These are phyloP conservation scores for Citrus medica DNA, from an alignment of 345 rosid species.

Conservation along the genomic window DNA sequence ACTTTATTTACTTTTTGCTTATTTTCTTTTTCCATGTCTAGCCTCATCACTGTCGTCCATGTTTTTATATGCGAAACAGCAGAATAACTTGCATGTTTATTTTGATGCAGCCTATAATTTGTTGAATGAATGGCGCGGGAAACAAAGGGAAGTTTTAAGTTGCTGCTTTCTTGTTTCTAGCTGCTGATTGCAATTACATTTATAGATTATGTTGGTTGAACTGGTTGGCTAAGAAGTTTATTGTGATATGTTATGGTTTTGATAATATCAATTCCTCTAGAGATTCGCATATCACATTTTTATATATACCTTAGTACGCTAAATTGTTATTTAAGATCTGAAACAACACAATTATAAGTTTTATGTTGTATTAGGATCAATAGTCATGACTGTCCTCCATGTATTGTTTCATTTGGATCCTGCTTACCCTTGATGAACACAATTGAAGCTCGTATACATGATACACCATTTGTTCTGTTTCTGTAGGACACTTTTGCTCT, in stretches of 20 bases:
- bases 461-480: neutral
- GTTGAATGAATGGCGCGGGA: neutral
- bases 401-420: neutral
- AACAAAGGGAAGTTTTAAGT: neutral
- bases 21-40: neutral
- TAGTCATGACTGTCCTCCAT: neutral
- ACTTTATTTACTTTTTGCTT: no score
- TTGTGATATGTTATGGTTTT: neutral
- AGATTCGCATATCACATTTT: neutral
- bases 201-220: neutral
- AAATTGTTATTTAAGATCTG: neutral
- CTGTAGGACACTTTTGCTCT: no score
- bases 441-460: neutral
- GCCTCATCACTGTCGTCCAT: neutral
- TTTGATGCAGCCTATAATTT: neutral
- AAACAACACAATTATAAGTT: no score
- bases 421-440: neutral
- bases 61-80: neutral
- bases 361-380: neutral
- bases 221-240: neutral
- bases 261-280: neutral
- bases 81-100: neutral
- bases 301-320: neutral
- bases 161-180: neutral
- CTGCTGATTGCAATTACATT: conserved; percentile 1